Percentiles rank a stretch among this genome's conserved stretches.
Conservation (phyloP, 2,329 filamentous ascomycete species). For the Aspergillus glaucus region DNA sequence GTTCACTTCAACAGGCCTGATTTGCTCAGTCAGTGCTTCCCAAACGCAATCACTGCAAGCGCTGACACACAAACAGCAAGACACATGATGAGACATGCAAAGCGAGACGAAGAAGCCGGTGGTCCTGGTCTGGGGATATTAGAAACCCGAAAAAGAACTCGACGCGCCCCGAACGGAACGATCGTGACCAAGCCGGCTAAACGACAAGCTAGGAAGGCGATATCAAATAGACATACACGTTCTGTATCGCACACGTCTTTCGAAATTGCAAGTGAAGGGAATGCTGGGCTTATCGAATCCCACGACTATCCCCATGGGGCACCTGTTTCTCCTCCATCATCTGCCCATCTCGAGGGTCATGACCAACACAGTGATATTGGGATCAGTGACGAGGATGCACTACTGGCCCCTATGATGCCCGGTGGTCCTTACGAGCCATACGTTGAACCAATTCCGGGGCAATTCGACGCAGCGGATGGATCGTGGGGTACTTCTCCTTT, state of each 20-base stretch:
- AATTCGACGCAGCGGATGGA: conserved; percentile 30
- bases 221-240: neutral
- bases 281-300: neutral
- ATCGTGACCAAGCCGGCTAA: conserved; percentile 37
- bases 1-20: conserved; percentile 58
- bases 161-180: conserved; percentile 43
- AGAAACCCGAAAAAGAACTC: conserved; percentile 46
- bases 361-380: conserved; percentile 17
- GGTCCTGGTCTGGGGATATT: conserved; percentile 42
- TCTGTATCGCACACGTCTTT: neutral
- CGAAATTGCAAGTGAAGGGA: neutral
- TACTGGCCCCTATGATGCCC: conserved; percentile 27
- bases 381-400: conserved; percentile 20
- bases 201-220: neutral
- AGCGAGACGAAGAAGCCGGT: conserved; percentile 47
- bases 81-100: conserved; percentile 50
- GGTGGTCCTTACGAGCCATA: conserved; percentile 26
- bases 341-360: conserved; percentile 3
- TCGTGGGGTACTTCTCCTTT: conserved; percentile 20
- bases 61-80: conserved; percentile 39
- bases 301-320: conserved; percentile 11
- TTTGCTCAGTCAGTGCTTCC: conserved; percentile 44
- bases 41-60: neutral
- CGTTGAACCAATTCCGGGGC: conserved; percentile 26
- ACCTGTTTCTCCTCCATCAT: conserved; percentile 23